phyloP scores from a whole-genome alignment of 2,329 filamentous ascomycete genomes.

The Diplocarpon rosae region DNA sequence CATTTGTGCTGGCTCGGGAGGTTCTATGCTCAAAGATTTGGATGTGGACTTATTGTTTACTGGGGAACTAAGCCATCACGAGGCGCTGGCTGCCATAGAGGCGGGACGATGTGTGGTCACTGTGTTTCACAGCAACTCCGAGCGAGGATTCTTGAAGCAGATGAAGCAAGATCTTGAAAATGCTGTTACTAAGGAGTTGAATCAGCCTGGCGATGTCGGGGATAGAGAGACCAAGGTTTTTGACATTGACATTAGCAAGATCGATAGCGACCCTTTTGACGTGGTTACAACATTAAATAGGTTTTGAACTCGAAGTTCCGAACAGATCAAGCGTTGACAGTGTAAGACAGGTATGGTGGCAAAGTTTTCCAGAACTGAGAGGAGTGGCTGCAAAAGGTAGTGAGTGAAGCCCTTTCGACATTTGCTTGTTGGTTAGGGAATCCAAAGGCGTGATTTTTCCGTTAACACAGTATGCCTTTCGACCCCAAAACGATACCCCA shows the following conservation, averaged over 20 bases:
- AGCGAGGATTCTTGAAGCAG: conserved; percentile 67
- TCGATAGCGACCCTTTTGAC: conserved; percentile 80
- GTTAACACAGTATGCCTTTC: no score
- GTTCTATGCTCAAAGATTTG: conserved; percentile 58
- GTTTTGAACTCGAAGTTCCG: no score
- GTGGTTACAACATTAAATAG: conserved; percentile 44
- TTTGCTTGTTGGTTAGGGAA: no score
- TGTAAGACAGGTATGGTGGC: no score
- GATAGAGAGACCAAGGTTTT: conserved; percentile 15
- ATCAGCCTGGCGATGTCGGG: conserved; percentile 13
- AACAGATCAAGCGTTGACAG: no score
- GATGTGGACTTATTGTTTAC: conserved; percentile 77
- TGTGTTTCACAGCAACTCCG: conserved; percentile 88
- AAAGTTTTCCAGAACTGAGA: no score
- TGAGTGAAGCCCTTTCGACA: no score
- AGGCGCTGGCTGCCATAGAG: conserved; percentile 77
- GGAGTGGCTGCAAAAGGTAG: no score
- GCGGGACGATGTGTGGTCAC: conserved; percentile 72
- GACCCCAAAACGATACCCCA: no score
- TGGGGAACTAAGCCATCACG: conserved; percentile 88
- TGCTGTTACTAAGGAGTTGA: conserved; percentile 26
- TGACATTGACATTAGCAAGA: conserved; percentile 60
- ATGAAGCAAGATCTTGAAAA: conserved; percentile 36
- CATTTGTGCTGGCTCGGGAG: conserved; percentile 84
- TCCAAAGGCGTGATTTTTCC: no score